Evolutionary conservation across 176 grass and related monocot genomes (phyloP), one percentile per base, ranked within the genome.

Genomic region (Cenchrus americanus): DNA sequence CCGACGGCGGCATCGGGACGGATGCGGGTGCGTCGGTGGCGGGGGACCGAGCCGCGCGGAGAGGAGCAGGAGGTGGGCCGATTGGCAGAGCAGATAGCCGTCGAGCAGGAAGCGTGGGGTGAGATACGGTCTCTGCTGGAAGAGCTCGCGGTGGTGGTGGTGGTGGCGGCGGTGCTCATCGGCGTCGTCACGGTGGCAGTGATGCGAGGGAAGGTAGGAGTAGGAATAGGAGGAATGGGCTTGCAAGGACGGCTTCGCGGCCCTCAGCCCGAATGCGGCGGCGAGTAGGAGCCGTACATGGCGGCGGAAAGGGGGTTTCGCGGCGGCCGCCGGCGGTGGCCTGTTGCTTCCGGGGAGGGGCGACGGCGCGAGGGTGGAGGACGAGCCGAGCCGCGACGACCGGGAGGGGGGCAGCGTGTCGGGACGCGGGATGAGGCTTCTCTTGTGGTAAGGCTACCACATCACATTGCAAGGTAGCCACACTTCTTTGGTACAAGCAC

Each of bases 271-370:
- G 18, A 87, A 86, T 2, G 83, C 62, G 2, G 81, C 87, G 5
- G 89, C 82, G 74, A 73, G 83, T 89, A 91, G 71, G 83, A 75
- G 64, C 86, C 84, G 86, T 91, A 91, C 92, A 94, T 94, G 72
- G 34, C 71, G 30, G 41, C 4, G 34, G 54, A 4, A 21, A 41
- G 2, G 62, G n/a, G 32, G 37, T 40, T 79, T 64, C 37, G 49
- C 80, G 57, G 72, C 62, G 22, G 15, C 32, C 63, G 19, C 5
- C 76, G 75, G 66, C 10, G 52, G 71, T 8, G 15, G 21, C 22
- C 69, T 48, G 52, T 30, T 62, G 60, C 46, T 24, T 57, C 21
- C 78, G 78, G 55, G 61, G 18, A 11, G 27, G 27, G 27, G 27
- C 27, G 27, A 2, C 27, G 27, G 27, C 27, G 27, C 27, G 27